Base-by-base conservation (phyloP, 345 rosid species). In the Hypericum perforatum region DNA sequence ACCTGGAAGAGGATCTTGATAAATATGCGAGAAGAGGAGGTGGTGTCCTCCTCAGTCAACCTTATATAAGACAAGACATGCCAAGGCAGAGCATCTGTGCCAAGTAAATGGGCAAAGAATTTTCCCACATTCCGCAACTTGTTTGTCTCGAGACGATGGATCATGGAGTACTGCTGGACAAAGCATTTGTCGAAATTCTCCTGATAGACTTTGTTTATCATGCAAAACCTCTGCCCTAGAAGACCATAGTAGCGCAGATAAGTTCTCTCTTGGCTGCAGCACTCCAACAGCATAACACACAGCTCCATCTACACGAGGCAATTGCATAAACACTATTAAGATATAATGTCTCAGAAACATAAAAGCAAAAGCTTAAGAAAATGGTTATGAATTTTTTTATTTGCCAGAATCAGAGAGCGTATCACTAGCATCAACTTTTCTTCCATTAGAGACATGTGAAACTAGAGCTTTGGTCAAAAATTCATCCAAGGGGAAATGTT, bases 1-100 rank as follows among this genome's bases (percentile, higher is more conserved):
- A 87, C 98, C 96, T 91, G 88, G 65, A 92, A 92, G 41, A 92
- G 98, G 65, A 85, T 92, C 82, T 92, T 88, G 59, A 92, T 85
- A 63, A 92, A 92, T 49, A 92, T 88, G 54, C 95, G 85, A 0
- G 95, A 88, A 2, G 94, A 88, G 12, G 96, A 92, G 57, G 98
- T 88, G 7, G 91, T 88, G 58, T 92, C 97, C 74, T 88, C 95
- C 58, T 92, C 98, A 0, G 94, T 88, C 65, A 88, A 63, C 7
- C 87, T 85, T 40, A 88, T 82, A 54, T 85, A 85, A 39, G 98
- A 80, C 45, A 92, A 60, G 42, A 80, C 95, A 59, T 92, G 98
- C 96, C 98, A 92, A 1, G 98, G 96, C 39, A 92, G 72, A 37
- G 98, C 96, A 70, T 81, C 75, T 0, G 96, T 88, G 45, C 98